phyloP scores from a whole-genome alignment of 2,329 filamentous ascomycete species.

The Aureobasidium sp. region DNA sequence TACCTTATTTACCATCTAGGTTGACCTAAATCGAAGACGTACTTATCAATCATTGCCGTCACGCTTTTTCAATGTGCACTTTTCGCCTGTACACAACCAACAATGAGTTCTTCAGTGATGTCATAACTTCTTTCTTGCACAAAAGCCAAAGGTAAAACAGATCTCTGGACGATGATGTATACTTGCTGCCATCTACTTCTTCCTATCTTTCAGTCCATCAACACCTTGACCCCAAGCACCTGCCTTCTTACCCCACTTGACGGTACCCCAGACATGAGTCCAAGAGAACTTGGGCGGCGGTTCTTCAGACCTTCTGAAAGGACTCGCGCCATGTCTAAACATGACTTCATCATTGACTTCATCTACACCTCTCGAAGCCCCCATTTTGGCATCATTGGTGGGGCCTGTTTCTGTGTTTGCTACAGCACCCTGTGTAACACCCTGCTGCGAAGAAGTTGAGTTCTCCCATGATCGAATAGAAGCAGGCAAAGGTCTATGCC shows the following conservation, averaged over 20 bases:
- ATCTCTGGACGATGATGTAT: no score
- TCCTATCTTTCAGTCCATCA: conserved; percentile 38
- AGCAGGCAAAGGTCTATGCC: conserved; percentile 61
- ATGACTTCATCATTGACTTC: conserved; percentile 27
- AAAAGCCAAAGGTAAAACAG: neutral
- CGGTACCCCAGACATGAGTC: conserved; percentile 49
- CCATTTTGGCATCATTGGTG: conserved; percentile 13
- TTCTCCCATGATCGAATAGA: conserved; percentile 63
- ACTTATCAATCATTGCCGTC: no score
- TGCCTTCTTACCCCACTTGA: conserved; percentile 47
- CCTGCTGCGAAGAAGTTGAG: no score
- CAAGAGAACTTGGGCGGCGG: conserved; percentile 45
- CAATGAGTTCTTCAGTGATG: no score
- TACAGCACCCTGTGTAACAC: no score
- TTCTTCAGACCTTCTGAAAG: conserved; percentile 38
- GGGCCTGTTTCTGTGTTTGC: no score
- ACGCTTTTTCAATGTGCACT: no score
- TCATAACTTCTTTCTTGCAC: no score
- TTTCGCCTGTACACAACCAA: no score
- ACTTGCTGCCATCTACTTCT: conserved; percentile 21
- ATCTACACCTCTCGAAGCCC: conserved; percentile 20
- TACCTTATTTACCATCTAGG: neutral
- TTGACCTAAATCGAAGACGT: no score
- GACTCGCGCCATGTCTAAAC: conserved; percentile 38
- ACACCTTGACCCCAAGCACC: conserved; percentile 46